Percentiles rank a stretch among this genome's conserved stretches.
phyloP scores from a whole-genome alignment of 352 stramenopile species.

The Saprolegnia parasitica region DNA sequence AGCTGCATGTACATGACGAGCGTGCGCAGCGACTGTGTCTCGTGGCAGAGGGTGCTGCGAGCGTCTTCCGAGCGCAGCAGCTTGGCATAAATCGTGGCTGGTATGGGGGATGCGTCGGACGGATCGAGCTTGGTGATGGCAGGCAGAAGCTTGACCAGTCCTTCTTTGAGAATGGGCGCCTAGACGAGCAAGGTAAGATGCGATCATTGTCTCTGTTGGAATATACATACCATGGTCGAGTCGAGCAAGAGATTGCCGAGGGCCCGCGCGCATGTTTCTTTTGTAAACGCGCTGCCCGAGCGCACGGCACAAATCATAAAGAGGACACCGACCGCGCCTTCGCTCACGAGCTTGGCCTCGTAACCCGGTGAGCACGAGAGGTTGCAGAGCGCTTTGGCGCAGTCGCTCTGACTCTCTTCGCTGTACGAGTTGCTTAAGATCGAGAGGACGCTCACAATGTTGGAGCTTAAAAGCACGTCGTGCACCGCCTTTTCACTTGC shows the following conservation, averaged over 20 bases:
- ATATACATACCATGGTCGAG: constrained; percentile 40
- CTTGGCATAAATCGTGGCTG: constrained; percentile 56
- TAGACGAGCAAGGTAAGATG: constrained; percentile 3
- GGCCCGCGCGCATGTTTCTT: constrained; percentile 61
- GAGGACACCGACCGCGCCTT: constrained; percentile 59
- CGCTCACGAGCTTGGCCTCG: constrained; percentile 46
- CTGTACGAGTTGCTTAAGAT: constrained; percentile 77
- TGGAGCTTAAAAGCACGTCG: constrained; percentile 41
- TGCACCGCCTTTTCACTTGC: constrained; percentile 51
- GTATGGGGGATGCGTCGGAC: constrained; percentile 35
- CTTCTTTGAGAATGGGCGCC: constrained; percentile 56
- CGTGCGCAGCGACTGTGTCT: constrained; percentile 43
- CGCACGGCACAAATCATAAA: constrained; percentile 81
- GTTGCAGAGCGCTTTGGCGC: constrained; percentile 66
- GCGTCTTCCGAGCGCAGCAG: constrained; percentile 44
- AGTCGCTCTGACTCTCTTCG: constrained; percentile 72
- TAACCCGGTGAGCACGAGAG: constrained; percentile 50
- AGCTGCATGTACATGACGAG: constrained; percentile 50
- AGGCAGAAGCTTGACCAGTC: constrained; percentile 60
- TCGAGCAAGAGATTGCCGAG: constrained; percentile 60
- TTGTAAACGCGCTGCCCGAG: constrained; percentile 50
- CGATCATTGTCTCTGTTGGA: not conserved
- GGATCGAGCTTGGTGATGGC: constrained; percentile 38
- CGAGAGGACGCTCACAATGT: constrained; percentile 48
- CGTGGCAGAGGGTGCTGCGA: constrained; percentile 41